Base-by-base conservation (phyloP, 345 rosid species). In the Populus pruinosa region DNA sequence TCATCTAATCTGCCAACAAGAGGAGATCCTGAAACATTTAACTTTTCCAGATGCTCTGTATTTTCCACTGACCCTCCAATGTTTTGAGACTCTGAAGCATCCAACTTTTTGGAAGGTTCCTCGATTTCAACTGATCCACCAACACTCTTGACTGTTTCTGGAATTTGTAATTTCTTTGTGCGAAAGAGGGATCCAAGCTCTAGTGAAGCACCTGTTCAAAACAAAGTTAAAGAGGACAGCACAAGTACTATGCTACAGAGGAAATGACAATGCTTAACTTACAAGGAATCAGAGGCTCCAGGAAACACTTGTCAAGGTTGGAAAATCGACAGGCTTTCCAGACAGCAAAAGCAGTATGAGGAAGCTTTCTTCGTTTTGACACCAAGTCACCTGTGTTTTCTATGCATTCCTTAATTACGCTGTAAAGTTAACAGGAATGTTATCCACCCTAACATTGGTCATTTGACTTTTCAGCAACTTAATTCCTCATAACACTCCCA, bases 251-350 rank as follows among this genome's bases (percentile, higher is more conserved):
- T 67, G 74, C 8, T 59, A 59, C n/a, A 27, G 69, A 38, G 31
- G 70, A 71, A 20, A 21, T 11, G 38, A 70, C 67, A 44, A 74
- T 21, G 62, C 69, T 67, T 25, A 29, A 81, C 90, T 84, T 80
- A 95, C 99, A 87, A 31, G 92, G 88, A 81, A 95, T 72, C 80
- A 88, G 76, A 76, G 97, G 89, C 73, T 85, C 87, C 66, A 38
- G 78, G 82, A 89, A 87, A 81, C 73, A 72, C 78, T 27, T 76
- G 33, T 80, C 77, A 55, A 71, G 88, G 79, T 81, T 67, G 62
- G 89, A 78, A 68, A 84, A 55, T 65, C 76, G 83, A 79, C 39
- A 64, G 50, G 83, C 83, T 83, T 74, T 89, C 89, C 88, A 85
- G 47, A 82, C 87, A 82, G 78, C 69, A 71, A 67, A 79, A 78